A percentile compares a stretch with the other conserved stretches of the same genome.
Evolutionary conservation across 164 flowering plant species (phyloP).

Genomic region (Kingdonia uniflora): DNA sequence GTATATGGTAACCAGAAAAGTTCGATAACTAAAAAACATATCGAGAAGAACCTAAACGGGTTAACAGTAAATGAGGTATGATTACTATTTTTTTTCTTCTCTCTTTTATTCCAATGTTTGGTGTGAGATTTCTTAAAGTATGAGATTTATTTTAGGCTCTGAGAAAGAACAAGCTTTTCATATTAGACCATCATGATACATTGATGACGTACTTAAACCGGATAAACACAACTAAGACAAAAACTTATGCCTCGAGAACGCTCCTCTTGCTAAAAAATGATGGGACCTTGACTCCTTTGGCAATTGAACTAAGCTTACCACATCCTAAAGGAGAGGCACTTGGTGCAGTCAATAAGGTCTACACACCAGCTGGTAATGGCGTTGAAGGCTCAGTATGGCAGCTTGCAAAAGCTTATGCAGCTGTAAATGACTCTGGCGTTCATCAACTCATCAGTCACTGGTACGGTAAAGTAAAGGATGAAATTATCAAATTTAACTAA

Average conservation of each 20-base stretch:
- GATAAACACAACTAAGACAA: slow-evolving; percentile 55
- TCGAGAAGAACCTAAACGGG: slow-evolving; percentile 53
- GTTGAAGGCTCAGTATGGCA: slow-evolving; percentile 75
- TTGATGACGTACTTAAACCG: slow-evolving; percentile 65
- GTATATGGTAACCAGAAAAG: slow-evolving; percentile 64
- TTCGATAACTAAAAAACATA: slow-evolving; percentile 38
- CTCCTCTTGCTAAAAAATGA: slow-evolving; percentile 58
- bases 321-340: slow-evolving; percentile 56
- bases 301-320: slow-evolving; percentile 80
- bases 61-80: slow-evolving; percentile 47
- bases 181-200: slow-evolving; percentile 77
- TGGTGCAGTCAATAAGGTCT: slow-evolving; percentile 58
- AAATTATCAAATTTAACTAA: slow-evolving; percentile 10
- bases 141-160: slow-evolving; percentile 33
- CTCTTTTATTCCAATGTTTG: background rate
- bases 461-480: slow-evolving; percentile 34
- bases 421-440: slow-evolving; percentile 81
- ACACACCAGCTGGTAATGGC: slow-evolving; percentile 52
- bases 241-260: slow-evolving; percentile 71
- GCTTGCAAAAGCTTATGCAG: slow-evolving; percentile 84
- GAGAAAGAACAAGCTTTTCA: slow-evolving; percentile 41
- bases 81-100: background rate
- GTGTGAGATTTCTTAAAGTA: slow-evolving; percentile 5
- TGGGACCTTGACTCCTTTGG: slow-evolving; percentile 72
- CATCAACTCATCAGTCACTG: slow-evolving; percentile 95